Evolutionary conservation across 345 rosid genomes (phyloP), one percentile per base, ranked within the genome.

Genomic region (Alliaria petiolata): DNA sequence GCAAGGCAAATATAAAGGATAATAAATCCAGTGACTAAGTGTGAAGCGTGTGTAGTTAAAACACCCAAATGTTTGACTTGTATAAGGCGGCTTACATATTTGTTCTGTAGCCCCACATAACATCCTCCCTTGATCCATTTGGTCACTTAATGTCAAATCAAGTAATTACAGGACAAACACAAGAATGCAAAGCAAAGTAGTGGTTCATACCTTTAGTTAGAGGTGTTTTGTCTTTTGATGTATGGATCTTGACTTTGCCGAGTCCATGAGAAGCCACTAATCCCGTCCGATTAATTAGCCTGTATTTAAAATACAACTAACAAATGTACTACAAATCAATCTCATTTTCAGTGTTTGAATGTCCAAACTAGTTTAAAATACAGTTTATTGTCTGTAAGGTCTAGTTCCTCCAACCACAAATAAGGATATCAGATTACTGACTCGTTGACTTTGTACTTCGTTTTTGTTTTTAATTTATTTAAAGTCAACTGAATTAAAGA

Each of bases 61-160:
- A 55, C 62, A 58, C 14, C 12, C 8, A 58, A 58, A 25, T 16
- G 36, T 35, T 47, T 69, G 58, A 69, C 66, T 57, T 69, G 19
- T 65, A 8, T 0, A 52, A 66, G 71, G 70, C 70, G 60, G 70
- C 70, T 52, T 7, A 26, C 4, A 47, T 17, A 8, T 19, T 4
- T 47, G 52, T 45, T 8, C 12, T 17, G 11, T 45, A 45, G 22
- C 20, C 15, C 47, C 10, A 44, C 42, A 3, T 11, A 38, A 11
- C 62, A 57, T 57, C 30, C 44, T 14, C 28, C 28, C 20, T n/a
- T 7, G 3, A 22, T 22, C 25, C 25, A 22, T 22, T 22, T 22
- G 25, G 6, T 57, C 31, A 52, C 33, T 42, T 4, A 54, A 67
- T 31, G 43, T 19, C 22, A 42, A 42, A 42, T 19, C 52, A 54